Conservation (phyloP, 2,329 filamentous ascomycete species). For the Juglanconis sp. region DNA sequence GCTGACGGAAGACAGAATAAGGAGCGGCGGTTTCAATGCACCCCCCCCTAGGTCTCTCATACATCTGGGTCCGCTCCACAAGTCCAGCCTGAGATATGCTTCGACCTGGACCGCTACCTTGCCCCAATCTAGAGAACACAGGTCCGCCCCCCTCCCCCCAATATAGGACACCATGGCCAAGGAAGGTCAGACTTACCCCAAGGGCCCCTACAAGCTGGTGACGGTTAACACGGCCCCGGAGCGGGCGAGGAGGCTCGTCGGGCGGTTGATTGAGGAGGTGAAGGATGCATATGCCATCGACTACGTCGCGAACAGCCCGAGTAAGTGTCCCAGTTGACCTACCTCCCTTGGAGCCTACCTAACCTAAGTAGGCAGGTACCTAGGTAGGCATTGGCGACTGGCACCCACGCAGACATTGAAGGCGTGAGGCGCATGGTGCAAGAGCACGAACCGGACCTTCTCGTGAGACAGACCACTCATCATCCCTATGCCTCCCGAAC, state of each 20-base stretch:
- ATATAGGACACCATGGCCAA: constrained; percentile 17
- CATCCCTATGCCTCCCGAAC: too few species aligned
- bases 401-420: neutral
- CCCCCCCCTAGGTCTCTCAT: too few species aligned
- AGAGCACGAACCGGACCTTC: constrained; percentile 1
- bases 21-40: too few species aligned
- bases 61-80: too few species aligned
- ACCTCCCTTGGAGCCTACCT: too few species aligned
- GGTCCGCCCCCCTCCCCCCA: too few species aligned
- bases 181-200: constrained; percentile 26
- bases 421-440: neutral
- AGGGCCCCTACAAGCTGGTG: constrained; percentile 60
- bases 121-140: too few species aligned
- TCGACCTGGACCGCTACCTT: too few species aligned
- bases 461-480: neutral
- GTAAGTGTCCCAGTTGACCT: constrained; percentile 36
- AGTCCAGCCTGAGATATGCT: too few species aligned
- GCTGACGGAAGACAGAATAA: too few species aligned
- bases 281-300: constrained; percentile 63
- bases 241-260: constrained; percentile 60
- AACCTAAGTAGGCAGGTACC: too few species aligned
- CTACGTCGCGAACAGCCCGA: constrained; percentile 59
- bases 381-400: too few species aligned
- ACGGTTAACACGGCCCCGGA: constrained; percentile 68
- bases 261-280: constrained; percentile 56